Evolutionary conservation across 768 basidiomycete genomes (phyloP), one percentile per base, ranked within the genome.

Genomic region (Calocybe cyanea): DNA sequence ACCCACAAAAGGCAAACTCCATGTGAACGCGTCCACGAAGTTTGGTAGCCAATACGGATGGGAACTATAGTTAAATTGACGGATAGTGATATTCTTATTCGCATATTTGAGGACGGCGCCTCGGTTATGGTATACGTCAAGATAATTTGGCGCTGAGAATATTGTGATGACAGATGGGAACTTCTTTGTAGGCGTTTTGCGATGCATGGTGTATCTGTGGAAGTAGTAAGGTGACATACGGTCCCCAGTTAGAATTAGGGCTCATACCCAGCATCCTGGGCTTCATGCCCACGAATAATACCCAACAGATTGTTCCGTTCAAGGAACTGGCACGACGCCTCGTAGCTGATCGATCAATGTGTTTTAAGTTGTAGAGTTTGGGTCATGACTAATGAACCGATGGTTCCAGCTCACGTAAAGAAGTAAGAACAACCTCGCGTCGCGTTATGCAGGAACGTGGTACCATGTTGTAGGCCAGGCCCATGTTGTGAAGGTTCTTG

Each of bases 81-180:
- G 77, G 48, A 97, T 95, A 41, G 92, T 96, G 71, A 96, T 93
- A 45, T 89, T 93, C 68, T 92, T 94, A 65, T 92, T 92, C 55
- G 87, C 91, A 61, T 97, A 97, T 67, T 96, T 96, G 65, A 98
- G 83, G 14, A 99, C 89, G 2, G 95, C 95, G 0, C 89, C 95
- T 49, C 93, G 90, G 66, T 99, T 99, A 64, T 91, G 86, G 67
- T 97, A 96, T 14, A 90, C 88, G 62, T 97, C 95, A 50, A 96
- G 81, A 63, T 96, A 97, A 62, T 96, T 94, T 9, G 95, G 95
- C 1, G 94, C 95, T 14, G 89, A 92, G 71, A 99, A 99, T 55
- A 99, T 91, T 30, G 94, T 98, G 70, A 98, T 96, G 24, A 98
- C 89, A 0, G 91, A 90, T 0, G 94, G 93, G 67, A 97, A 98